Evolutionary conservation across 305 asterid genomes (phyloP), one percentile per base, ranked within the genome.

Genomic region (Striga hermonthica): DNA sequence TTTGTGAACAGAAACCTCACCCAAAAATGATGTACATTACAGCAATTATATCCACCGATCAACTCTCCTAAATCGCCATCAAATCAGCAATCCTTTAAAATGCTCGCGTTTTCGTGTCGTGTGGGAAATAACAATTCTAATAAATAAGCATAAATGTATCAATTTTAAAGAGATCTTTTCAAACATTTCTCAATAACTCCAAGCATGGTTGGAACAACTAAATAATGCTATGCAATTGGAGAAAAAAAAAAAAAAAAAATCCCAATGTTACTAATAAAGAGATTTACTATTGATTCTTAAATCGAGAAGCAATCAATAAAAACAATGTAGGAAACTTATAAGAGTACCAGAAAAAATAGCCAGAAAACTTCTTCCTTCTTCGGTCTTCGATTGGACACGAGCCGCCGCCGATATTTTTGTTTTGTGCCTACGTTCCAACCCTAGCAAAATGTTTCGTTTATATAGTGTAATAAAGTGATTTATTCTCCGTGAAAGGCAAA

Each of bases 291-390:
- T 59, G 47, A 49, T 49, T 37, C 53, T 37, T 43, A 68, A 60
- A 11, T 69, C 10, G 63, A 36, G 14, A 34, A 22, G n/a, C 59
- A 64, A 70, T 68, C 54, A 10, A 15, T 36, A 39, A 70, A 62
- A 34, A n/a, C 52, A 0, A n/a, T 62, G 53, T 39, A 22, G 38
- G 3, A 45, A 31, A 40, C 35, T 43, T 11, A 68, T 37, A 34
- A 48, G 43, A 44, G 48, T 8, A 43, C 37, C 56, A 62, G 38
- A 70, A 35, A 35, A 62, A 15, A 47, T n/a, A 15, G 22, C 40
- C 14, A 44, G 0, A 62, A 34, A 28, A 53, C 36, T 22, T 39
- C 22, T 37, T 12, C 13, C 53, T 62, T 52, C 68, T 22, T 47
- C 37, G 12, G 12, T 48, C 6, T n/a, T 48, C 54, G 6, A 3